phyloP scores from a whole-genome alignment of 2,329 filamentous ascomycete genomes.

The Neophaeococcomyces mojaviensis region DNA sequence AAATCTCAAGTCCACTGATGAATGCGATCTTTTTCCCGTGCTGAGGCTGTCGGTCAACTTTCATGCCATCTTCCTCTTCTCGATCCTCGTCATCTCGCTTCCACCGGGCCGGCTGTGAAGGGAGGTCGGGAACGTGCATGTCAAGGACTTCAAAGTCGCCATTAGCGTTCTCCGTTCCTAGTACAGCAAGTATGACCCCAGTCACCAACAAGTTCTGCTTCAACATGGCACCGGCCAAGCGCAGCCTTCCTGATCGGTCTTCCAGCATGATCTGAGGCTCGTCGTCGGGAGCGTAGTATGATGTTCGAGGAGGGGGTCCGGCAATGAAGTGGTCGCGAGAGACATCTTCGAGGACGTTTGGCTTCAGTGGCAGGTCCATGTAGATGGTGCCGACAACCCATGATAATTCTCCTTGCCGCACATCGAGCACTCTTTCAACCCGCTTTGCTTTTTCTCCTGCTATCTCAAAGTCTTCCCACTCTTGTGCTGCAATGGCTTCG shows the following conservation, averaged over 20 bases:
- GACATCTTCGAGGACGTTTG: constrained; percentile 90
- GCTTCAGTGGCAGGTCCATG: constrained; percentile 95
- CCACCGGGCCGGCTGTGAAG: constrained; percentile 77
- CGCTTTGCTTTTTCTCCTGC: constrained; percentile 65
- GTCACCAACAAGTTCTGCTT: constrained; percentile 70
- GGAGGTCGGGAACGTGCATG: constrained; percentile 77
- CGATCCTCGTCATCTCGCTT: constrained; percentile 49
- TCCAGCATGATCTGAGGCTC: constrained; percentile 77
- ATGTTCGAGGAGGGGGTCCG: constrained; percentile 66
- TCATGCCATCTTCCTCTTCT: constrained; percentile 40
- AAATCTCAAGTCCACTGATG: constrained; percentile 80
- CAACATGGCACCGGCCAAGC: constrained; percentile 65
- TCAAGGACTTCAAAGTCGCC: constrained; percentile 91
- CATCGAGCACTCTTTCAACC: constrained; percentile 86
- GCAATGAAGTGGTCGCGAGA: constrained; percentile 93
- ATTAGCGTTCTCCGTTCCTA: constrained; percentile 87
- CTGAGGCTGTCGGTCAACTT: constrained; percentile 18
- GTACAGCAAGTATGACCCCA: constrained; percentile 84
- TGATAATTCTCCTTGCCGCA: constrained; percentile 88
- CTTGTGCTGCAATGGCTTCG: constrained; percentile 62
- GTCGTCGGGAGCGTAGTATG: constrained; percentile 60
- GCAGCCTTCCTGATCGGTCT: constrained; percentile 85
- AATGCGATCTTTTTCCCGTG: constrained; percentile 68
- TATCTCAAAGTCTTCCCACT: constrained; percentile 71
- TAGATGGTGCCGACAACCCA: constrained; percentile 94